Base-by-base conservation (phyloP, 176 grass and related monocot species). In the Triticum timopheevii region DNA sequence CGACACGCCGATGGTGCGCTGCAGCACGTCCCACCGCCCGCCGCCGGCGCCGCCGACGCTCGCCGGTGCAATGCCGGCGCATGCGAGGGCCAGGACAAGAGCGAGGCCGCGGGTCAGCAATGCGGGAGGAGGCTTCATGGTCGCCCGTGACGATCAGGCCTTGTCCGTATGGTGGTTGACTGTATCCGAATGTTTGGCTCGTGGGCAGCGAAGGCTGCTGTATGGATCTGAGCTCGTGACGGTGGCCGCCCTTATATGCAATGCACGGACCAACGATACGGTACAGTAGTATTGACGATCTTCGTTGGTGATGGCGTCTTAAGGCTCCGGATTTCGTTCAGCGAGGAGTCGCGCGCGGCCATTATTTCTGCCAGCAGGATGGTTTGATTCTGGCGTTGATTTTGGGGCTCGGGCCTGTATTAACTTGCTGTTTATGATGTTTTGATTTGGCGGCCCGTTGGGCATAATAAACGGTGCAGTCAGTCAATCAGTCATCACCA, bases 1-100 rank as follows among this genome's bases (percentile, higher is more conserved):
- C 44, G 94, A 97, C 30, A 97, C 90, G 30, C 94, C 94, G 64
- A 94, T 89, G 85, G 83, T 97, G 69, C 79, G 44, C 56, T 97
- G 90, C 82, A 94, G 94, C 61, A 97, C 85, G 6, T 90, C 85
- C 94, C 94, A 97, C 33, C 75, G 73, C 22, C 92, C 94, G 49
- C 49, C 81, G 16, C 56, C 89, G 72, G 52, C 88, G 79, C 56
- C 89, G 72, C 64, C 88, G 79, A 52, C 88, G 79, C 19, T 45
- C 9, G 73, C 42, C 16, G 76, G 45, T 59, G 58, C 70, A 61
- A 81, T 76, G 69, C 45, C 11, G 27, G 13, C 47, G 61, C 44
- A 61, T 15, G 61, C 35, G 44, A 88, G 34, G 68, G 80, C 61
- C 5, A 91, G 28, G 38, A 70, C 6, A n/a, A 17, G 69, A 25